Evolutionary conservation across 1,284 basidiomycete genomes (phyloP).

Genomic region (Moesziomyces aphidis): DNA sequence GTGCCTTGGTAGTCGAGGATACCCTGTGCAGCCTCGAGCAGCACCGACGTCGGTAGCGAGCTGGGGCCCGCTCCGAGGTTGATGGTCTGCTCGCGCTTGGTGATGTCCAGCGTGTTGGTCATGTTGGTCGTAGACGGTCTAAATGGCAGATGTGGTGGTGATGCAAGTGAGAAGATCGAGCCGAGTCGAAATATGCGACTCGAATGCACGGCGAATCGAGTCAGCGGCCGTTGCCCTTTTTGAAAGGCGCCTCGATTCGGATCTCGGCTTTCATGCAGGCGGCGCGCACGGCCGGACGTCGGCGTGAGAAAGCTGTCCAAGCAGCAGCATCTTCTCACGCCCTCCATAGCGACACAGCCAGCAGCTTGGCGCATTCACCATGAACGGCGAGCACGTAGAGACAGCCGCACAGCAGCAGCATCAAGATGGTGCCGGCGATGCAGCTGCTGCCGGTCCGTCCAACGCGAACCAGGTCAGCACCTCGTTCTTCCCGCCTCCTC

Average conservation of each 20-base stretch:
- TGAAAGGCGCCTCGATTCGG: constrained; percentile 13
- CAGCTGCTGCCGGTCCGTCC: constrained; percentile 17
- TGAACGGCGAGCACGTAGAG: constrained; percentile 28
- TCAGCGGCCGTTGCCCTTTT: constrained; percentile 4
- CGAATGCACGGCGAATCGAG: background rate
- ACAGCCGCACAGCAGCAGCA: constrained; percentile 7
- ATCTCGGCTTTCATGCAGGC: constrained; percentile 9
- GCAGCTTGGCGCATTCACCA: background rate
- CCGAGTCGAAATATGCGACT: background rate
- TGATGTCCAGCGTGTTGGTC: constrained; percentile 39
- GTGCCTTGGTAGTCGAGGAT: constrained; percentile 62
- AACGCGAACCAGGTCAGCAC: constrained; percentile 49
- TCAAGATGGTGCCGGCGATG: constrained; percentile 5
- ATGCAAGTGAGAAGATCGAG: background rate
- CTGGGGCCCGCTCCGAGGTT: constrained; percentile 67
- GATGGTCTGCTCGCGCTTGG: constrained; percentile 58
- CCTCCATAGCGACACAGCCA: too few relatives aligned
- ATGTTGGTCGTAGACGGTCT: constrained; percentile 6
- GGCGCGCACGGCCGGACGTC: too few relatives aligned
- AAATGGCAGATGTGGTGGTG: background rate
- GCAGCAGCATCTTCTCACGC: too few relatives aligned
- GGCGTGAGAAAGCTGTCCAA: too few relatives aligned
- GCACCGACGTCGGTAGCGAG: constrained; percentile 61
- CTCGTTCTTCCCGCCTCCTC: constrained; percentile 61
- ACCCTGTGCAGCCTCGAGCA: constrained; percentile 62